phyloP scores from a whole-genome alignment of 2,329 filamentous ascomycete genomes.

The Lachnellula cervina region DNA sequence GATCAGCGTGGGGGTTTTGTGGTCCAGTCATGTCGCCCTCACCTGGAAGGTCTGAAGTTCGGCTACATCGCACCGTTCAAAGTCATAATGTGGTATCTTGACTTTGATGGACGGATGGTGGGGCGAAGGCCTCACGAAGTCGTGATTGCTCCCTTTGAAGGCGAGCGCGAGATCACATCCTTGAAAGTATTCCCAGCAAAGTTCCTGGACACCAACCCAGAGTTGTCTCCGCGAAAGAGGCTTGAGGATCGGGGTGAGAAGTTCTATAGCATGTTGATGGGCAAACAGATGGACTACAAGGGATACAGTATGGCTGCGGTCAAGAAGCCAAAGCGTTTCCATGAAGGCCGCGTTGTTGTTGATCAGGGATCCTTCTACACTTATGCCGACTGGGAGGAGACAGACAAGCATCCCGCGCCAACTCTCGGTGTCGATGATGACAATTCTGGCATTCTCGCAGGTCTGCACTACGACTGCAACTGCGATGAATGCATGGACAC shows the following conservation, averaged over 20 bases:
- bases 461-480: conserved; percentile 19
- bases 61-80: conserved; percentile 19
- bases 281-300: conserved; percentile 23
- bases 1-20: conserved; percentile 19
- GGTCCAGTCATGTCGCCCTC: conserved; percentile 13
- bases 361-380: conserved; percentile 21
- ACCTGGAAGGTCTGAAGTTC: conserved; percentile 5
- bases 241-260: conserved; percentile 22
- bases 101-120: conserved; percentile 28
- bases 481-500: conserved; percentile 16
- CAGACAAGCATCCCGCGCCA: conserved; percentile 15
- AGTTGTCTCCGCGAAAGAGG: conserved; percentile 14
- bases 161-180: conserved; percentile 26
- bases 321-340: conserved; percentile 20
- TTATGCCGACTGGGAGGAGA: conserved; percentile 20
- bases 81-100: conserved; percentile 27
- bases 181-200: conserved; percentile 25
- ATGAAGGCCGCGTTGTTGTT: conserved; percentile 18
- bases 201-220: conserved; percentile 12
- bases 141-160: conserved; percentile 25
- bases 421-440: conserved; percentile 18
- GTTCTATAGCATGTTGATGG: conserved; percentile 21
- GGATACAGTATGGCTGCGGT: conserved; percentile 19
- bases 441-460: conserved; percentile 16
- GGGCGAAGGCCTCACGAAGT: conserved; percentile 22